Conservation (phyloP, 352 stramenopile species). For the Pythium phragmitis region DNA sequence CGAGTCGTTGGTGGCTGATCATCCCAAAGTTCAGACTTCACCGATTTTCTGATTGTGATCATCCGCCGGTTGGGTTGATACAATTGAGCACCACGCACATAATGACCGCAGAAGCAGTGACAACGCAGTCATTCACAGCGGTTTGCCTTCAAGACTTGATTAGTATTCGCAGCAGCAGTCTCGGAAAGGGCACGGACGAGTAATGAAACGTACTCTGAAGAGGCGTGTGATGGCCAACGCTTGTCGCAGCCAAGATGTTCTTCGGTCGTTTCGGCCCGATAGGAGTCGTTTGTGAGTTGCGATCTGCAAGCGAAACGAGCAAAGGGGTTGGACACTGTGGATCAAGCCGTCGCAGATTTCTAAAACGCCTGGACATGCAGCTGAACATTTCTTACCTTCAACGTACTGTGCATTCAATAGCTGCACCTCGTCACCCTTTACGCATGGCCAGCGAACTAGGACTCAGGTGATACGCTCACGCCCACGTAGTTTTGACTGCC, state of each 20-base stretch:
- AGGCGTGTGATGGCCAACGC: neutral
- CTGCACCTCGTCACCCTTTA: neutral
- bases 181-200: constrained; percentile 4
- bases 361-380: constrained; percentile 22
- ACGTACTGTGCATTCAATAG: neutral
- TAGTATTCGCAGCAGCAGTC: neutral
- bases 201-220: constrained; percentile 16
- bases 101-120: too few relatives aligned
- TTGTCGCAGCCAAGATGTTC: constrained; percentile 10
- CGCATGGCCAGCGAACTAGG: neutral
- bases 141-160: neutral
- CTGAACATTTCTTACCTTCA: neutral
- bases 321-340: constrained; percentile 12
- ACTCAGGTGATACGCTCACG: neutral
- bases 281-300: neutral
- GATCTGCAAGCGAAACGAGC: neutral
- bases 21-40: neutral
- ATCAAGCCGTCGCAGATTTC: neutral
- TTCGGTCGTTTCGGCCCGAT: neutral
- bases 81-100: neutral
- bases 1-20: neutral
- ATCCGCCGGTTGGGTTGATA: neutral
- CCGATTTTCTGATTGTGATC: constrained; percentile 7
- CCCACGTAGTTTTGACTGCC: neutral
- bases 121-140: neutral